Evolutionary conservation across 2,329 filamentous ascomycete species (phyloP).

Genomic region (Aspergillus sp.): DNA sequence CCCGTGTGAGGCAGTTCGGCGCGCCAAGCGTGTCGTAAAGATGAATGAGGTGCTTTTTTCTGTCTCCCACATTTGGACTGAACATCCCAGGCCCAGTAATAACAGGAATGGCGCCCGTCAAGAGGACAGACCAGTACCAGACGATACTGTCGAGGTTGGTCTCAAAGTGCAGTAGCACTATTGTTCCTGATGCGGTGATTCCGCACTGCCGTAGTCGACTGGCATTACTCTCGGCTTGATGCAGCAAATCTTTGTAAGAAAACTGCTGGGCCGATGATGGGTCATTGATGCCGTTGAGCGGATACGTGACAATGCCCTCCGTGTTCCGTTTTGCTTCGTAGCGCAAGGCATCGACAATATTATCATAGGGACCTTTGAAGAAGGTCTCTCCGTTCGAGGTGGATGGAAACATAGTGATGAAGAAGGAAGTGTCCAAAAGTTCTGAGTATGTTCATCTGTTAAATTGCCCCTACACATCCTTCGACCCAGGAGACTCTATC

Average conservation of each 20-base stretch:
- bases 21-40: neutral
- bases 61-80: neutral
- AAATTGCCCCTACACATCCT: neutral
- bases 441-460: neutral
- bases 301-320: neutral
- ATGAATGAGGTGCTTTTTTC: neutral
- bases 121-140: neutral
- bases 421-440: neutral
- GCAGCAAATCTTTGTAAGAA: slow-evolving; percentile 4
- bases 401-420: neutral
- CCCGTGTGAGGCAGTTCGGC: neutral
- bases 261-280: neutral
- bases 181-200: neutral
- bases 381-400: neutral
- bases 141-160: neutral
- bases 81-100: neutral
- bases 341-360: slow-evolving; percentile 2
- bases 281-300: neutral
- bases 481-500: neutral
- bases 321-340: neutral
- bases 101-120: neutral
- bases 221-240: neutral
- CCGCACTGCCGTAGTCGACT: neutral
- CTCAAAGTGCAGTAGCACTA: neutral
- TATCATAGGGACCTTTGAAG: neutral